A percentile compares a stretch with the other conserved stretches of the same genome.
Evolutionary conservation across 352 stramenopile species (phyloP).

Genomic region (Globisporangium spinosum): DNA sequence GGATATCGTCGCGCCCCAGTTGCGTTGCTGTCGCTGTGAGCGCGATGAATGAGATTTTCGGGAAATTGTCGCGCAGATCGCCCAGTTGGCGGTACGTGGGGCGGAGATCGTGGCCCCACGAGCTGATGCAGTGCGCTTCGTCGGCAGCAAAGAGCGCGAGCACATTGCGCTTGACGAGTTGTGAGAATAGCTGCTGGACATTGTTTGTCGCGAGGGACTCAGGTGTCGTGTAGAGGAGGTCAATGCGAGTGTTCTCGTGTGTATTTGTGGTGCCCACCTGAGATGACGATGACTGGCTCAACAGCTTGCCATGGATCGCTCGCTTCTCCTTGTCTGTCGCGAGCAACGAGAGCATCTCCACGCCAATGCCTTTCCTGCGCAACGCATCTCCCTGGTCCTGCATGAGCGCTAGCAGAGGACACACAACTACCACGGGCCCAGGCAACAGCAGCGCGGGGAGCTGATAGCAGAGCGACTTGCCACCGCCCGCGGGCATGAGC

Average conservation of each 20-base stretch:
- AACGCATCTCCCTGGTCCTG: slow-evolving; percentile 83
- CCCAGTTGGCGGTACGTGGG: slow-evolving; percentile 57
- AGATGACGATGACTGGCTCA: slow-evolving; percentile 12
- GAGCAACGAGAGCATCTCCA: slow-evolving; percentile 57
- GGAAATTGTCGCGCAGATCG: slow-evolving; percentile 30
- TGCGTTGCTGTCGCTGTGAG: slow-evolving; percentile 89
- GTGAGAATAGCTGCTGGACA: slow-evolving; percentile 40
- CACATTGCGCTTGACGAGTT: slow-evolving; percentile 24
- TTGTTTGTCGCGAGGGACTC: slow-evolving; percentile 66
- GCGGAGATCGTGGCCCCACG: slow-evolving; percentile 85
- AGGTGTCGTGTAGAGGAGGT: slow-evolving; percentile 87
- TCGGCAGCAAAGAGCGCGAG: slow-evolving; percentile 77
- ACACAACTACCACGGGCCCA: slow-evolving; percentile 86
- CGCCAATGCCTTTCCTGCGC: slow-evolving; percentile 32
- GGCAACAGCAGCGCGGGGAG: slow-evolving; percentile 71
- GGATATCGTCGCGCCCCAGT: slow-evolving; percentile 61
- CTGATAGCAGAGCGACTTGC: slow-evolving; percentile 98
- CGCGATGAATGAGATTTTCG: slow-evolving; percentile 63
- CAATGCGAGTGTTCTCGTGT: slow-evolving; percentile 19
- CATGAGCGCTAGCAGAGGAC: slow-evolving; percentile 87
- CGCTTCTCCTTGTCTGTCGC: slow-evolving; percentile 29
- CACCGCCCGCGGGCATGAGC: slow-evolving; percentile 95
- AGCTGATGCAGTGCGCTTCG: slow-evolving; percentile 91
- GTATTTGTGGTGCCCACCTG: background rate
- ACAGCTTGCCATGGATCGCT: slow-evolving; percentile 27